Base-by-base conservation (phyloP, 1,139 yeast genomes). In the Magnusiomyces starmeri region DNA sequence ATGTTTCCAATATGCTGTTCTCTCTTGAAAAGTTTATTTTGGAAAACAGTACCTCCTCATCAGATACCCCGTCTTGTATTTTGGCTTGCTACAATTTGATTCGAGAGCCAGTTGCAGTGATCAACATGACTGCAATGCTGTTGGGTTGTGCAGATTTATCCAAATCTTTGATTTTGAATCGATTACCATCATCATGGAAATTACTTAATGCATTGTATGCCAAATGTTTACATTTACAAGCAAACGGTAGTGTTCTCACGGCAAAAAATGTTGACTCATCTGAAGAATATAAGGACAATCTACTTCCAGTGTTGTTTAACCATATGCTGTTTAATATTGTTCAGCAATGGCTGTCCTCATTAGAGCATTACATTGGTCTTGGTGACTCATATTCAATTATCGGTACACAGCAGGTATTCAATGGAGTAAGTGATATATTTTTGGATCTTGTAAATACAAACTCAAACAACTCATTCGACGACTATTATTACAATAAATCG, bases 141-240 rank as follows among this genome's bases (percentile, higher is more conserved):
- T 54, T 67, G 16, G 70, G 70, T 1, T 67, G 70, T 49, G 62
- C 59, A 4, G 64, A 66, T 46, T 46, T 64, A 18, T 26, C 55
- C 1, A 35, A 41, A n/a, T 51, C 60, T 2, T 59, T 65, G 2
- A 48, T 51, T 7, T 54, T 67, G 18, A 54, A 56, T 12, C 41
- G 59, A 10, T 53, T 67, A 8, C 70, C 70, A 0, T 10, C 54
- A 10, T 56, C 67, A 0, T 52, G 54, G 41, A 54, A 49, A 12
- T 55, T 67, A 12, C 58, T 67, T 26, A 57, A 66, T 46, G 58
- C 63, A 7, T 55, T 62, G 4, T 67, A 59, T 48, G 43, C 41
- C 4, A 54, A 63, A 29, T 59, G 64, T 4, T 47, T 51, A 24
- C 40, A 50, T n/a, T 56, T 59, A 44, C 35, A 42, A 22, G 45